Evolutionary conservation across 768 basidiomycete genomes (phyloP).

Genomic region (Tremella mesenterica): DNA sequence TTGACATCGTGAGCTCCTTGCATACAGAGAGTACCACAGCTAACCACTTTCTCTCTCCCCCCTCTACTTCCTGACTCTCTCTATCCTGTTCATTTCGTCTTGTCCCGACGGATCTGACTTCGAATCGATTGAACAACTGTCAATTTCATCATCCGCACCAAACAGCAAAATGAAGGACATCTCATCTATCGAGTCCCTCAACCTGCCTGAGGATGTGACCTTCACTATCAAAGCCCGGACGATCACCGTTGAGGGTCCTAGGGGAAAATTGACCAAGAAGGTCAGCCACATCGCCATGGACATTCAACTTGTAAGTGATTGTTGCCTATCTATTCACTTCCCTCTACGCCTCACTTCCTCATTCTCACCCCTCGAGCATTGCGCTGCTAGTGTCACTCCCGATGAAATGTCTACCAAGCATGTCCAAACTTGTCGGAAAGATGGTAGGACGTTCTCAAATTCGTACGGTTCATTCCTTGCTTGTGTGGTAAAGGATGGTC

Average conservation of each 20-base stretch:
- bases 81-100: not conserved
- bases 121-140: not conserved
- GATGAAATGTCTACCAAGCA: no score
- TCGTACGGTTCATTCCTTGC: no score
- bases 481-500: no score
- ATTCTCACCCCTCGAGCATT: not conserved
- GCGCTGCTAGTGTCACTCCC: not conserved
- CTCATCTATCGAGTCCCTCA: slow-evolving; percentile 42
- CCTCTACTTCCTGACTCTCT: not conserved
- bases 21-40: not conserved
- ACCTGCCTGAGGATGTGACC: slow-evolving; percentile 58
- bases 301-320: slow-evolving; percentile 43
- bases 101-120: not conserved
- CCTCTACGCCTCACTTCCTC: not conserved
- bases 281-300: slow-evolving; percentile 51
- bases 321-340: no score
- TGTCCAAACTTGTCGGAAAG: no score
- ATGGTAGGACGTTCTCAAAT: no score
- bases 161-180: slow-evolving; percentile 44
- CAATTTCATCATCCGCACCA: not conserved
- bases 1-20: not conserved
- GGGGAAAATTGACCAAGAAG: slow-evolving; percentile 76
- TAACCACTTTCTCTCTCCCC: not conserved
- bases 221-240: slow-evolving; percentile 82
- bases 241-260: slow-evolving; percentile 83